A percentile compares a stretch with the other conserved stretches of the same genome.
These are phyloP conservation scores for Sugiyamaella mastotermitis DNA, from an alignment of 805 yeast species.

Conservation along the genomic window DNA sequence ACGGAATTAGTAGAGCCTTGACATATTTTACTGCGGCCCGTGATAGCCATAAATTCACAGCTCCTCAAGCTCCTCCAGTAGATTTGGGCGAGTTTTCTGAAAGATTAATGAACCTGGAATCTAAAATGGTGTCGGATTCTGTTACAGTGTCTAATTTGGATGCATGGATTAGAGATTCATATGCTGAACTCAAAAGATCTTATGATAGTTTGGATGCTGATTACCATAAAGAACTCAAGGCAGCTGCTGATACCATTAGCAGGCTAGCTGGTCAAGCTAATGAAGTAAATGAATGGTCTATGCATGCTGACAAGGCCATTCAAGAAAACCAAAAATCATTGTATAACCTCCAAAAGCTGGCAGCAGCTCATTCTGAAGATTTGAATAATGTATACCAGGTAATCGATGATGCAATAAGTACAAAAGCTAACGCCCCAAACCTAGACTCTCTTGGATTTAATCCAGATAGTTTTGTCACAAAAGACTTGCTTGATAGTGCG, in stretches of 20 bases:
- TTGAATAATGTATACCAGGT: constrained; percentile 3
- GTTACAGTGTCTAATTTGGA: constrained; percentile 1
- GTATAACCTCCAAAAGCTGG: background rate
- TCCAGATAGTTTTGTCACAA: no score
- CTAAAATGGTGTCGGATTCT: constrained; percentile 11
- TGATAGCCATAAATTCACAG: no score
- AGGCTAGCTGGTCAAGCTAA: constrained; percentile 1
- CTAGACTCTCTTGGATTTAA: no score
- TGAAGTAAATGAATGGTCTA: constrained; percentile 4
- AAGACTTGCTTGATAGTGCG: no score
- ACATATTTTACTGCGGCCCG: no score
- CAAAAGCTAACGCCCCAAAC: no score
- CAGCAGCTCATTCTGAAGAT: constrained; percentile 7
- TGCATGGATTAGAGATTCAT: constrained; percentile 7
- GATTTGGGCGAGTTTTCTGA: constrained; percentile 11
- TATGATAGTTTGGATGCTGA: background rate
- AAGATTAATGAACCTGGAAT: constrained; percentile 16
- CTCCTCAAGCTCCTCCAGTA: constrained; percentile 14
- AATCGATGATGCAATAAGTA: no score
- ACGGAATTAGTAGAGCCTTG: no score
- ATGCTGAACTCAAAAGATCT: background rate
- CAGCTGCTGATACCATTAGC: constrained; percentile 3
- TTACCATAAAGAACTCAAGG: constrained; percentile 3
- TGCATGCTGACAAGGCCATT: constrained; percentile 4
- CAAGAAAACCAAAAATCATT: constrained; percentile 1